Conservation (phyloP, 129 eudicot species). For the Chrysanthemum makinoi region DNA sequence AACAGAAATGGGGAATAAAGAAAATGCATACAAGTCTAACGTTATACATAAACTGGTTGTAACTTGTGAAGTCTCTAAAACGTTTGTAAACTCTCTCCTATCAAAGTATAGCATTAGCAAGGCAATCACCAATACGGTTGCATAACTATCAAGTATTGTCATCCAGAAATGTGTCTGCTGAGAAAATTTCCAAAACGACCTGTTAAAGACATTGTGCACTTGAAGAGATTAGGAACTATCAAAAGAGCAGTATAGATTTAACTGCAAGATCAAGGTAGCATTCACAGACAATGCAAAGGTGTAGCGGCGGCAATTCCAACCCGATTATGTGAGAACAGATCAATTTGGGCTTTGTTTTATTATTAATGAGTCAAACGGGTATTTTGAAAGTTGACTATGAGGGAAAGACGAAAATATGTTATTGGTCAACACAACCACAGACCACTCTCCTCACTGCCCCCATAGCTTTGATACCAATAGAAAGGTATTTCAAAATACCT, state of each 20-base stretch:
- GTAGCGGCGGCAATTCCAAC: too few species aligned
- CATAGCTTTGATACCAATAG: not conserved
- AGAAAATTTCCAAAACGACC: slow-evolving; percentile 21
- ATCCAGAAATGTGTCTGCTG: slow-evolving; percentile 9
- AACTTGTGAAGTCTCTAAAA: slow-evolving; percentile 5
- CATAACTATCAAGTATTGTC: slow-evolving; percentile 23
- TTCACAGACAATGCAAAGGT: not conserved
- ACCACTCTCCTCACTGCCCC: not conserved
- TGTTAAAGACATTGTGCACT: slow-evolving; percentile 11
- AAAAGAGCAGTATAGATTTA: not conserved
- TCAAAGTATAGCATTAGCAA: slow-evolving; percentile 14
- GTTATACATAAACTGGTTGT: slow-evolving; percentile 1
- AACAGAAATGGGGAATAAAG: not conserved
- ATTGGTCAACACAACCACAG: not conserved
- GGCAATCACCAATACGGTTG: slow-evolving; percentile 1
- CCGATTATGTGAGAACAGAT: too few species aligned
- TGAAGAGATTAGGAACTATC: not conserved
- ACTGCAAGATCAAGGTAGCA: not conserved
- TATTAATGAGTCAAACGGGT: not conserved
- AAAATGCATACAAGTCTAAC: not conserved
- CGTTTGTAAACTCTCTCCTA: slow-evolving; percentile 16
- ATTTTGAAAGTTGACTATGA: not conserved
- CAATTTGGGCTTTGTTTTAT: not conserved
- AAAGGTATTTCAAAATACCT: slow-evolving; percentile 34
- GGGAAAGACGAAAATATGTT: not conserved